Evolutionary conservation across 176 grass and related monocot genomes (phyloP).

Genomic region (Oryza meridionalis): DNA sequence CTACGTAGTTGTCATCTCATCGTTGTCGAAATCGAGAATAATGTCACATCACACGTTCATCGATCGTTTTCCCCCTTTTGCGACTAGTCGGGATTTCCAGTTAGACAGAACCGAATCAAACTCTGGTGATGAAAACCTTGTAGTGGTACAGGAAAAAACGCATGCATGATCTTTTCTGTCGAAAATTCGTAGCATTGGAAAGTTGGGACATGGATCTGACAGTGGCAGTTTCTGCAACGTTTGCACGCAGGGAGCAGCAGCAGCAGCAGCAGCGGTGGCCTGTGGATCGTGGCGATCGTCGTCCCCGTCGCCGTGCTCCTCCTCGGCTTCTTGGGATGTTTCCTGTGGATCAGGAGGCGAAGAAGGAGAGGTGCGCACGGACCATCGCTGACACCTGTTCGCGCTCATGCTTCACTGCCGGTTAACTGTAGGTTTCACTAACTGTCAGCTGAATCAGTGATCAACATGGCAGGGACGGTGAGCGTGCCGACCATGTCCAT

Average conservation of each 20-base stretch:
- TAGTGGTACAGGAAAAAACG: no score
- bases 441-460: conserved; percentile 14
- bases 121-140: no score
- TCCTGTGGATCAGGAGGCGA: conserved; percentile 55
- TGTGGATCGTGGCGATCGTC: conserved; percentile 27
- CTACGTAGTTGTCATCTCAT: neutral
- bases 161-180: no score
- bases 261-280: neutral
- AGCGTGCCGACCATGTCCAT: conserved; percentile 57
- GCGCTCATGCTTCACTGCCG: neutral
- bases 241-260: neutral
- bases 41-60: no score
- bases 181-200: no score
- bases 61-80: no score
- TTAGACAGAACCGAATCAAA: no score
- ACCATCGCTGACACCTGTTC: neutral
- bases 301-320: conserved; percentile 45
- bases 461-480: conserved; percentile 21
- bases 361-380: conserved; percentile 37
- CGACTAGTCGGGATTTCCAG: no score
- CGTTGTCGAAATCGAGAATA: no score
- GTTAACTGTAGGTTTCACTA: neutral
- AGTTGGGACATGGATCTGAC: neutral
- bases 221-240: neutral
- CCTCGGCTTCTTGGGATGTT: conserved; percentile 37